Conservation (phyloP, 768 basidiomycete species). For the Leccinum subgranulosum region DNA sequence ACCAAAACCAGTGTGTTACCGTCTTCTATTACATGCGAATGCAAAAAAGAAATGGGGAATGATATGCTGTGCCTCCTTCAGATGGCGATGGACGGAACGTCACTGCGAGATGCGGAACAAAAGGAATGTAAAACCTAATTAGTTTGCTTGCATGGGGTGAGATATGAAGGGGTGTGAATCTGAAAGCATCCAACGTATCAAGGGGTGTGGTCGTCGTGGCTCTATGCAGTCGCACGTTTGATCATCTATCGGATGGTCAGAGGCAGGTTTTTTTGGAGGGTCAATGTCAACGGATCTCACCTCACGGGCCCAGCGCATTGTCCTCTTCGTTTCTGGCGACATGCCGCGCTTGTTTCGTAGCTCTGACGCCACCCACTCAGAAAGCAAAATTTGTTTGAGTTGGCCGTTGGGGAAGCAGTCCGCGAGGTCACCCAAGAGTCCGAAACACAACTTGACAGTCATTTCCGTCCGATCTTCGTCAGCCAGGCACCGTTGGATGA, state of each 20-base stretch:
- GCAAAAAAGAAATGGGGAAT: constrained; percentile 36
- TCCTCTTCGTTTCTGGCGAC: constrained; percentile 79
- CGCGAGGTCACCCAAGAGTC: constrained; percentile 90
- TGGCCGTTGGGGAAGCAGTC: constrained; percentile 81
- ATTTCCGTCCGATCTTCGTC: constrained; percentile 86
- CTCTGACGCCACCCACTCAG: constrained; percentile 75
- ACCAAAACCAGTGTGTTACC: constrained; percentile 29
- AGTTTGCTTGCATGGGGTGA: constrained; percentile 49
- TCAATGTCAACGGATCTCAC: constrained; percentile 40
- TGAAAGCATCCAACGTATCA: constrained; percentile 26
- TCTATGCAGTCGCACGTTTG: constrained; percentile 75
- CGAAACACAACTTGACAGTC: constrained; percentile 71
- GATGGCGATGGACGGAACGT: constrained; percentile 46
- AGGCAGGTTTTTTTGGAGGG: not conserved
- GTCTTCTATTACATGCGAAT: constrained; percentile 59
- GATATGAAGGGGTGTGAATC: constrained; percentile 32
- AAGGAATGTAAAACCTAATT: constrained; percentile 24
- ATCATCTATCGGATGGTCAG: constrained; percentile 53
- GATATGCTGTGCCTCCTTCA: constrained; percentile 66
- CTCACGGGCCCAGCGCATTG: constrained; percentile 91
- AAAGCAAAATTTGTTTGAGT: constrained; percentile 74
- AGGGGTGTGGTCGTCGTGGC: constrained; percentile 5
- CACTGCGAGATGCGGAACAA: constrained; percentile 13
- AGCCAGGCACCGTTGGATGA: constrained; percentile 69
- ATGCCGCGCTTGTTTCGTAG: constrained; percentile 73